Evolutionary conservation across 805 yeast genomes (phyloP).

Genomic region (Pichia ethanolica): DNA sequence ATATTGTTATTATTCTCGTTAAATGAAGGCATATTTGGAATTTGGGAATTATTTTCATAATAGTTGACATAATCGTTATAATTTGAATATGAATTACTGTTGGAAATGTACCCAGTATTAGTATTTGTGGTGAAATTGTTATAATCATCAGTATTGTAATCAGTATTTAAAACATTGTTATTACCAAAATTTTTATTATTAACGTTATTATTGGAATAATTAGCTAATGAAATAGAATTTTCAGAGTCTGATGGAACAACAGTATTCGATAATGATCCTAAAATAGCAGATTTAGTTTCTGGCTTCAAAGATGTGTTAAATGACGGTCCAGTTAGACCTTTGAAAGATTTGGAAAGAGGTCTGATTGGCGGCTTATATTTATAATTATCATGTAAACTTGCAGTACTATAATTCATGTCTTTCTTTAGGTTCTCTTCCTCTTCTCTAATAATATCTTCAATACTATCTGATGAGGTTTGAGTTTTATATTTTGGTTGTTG

Average conservation of each 20-base stretch:
- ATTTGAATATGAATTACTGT: background rate
- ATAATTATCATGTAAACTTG: conserved; percentile 2
- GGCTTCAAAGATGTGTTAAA: conserved; percentile 30
- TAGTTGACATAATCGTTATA: conserved; percentile 2
- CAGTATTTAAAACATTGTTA: background rate
- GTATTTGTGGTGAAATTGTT: background rate
- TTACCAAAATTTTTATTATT: background rate
- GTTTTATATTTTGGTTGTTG: background rate
- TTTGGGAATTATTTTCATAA: background rate
- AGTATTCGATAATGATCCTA: conserved; percentile 19
- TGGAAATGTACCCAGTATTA: too few relatives aligned
- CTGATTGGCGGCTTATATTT: conserved; percentile 16
- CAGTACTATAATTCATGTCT: background rate
- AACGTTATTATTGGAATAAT: background rate
- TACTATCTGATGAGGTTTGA: conserved; percentile 8
- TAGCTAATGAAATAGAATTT: conserved; percentile 8
- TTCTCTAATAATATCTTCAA: conserved; percentile 7
- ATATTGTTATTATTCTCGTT: too few relatives aligned
- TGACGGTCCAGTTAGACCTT: conserved; percentile 55
- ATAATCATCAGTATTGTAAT: background rate
- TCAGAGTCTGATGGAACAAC: conserved; percentile 16
- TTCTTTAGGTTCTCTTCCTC: conserved; percentile 9
- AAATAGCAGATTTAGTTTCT: conserved; percentile 22
- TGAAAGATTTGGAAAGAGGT: conserved; percentile 42
- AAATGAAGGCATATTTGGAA: background rate